These are phyloP conservation scores for Albizia julibrissin DNA, from an alignment of 306 rosid species.

Conservation along the genomic window DNA sequence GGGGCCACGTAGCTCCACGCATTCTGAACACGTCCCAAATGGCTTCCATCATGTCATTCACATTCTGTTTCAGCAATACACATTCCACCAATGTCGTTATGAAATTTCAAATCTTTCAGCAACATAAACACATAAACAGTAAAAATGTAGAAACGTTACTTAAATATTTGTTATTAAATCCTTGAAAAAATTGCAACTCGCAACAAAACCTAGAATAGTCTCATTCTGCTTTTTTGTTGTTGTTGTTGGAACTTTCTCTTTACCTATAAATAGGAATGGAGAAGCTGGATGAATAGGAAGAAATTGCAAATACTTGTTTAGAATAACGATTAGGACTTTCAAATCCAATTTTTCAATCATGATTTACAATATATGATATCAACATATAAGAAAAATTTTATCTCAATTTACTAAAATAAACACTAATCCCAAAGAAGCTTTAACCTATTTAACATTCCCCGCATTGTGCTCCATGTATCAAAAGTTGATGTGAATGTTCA, in stretches of 20 bases:
- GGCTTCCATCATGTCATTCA: too few species aligned
- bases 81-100: too few species aligned
- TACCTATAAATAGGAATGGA: neutral
- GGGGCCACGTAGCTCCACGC: neutral
- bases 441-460: slow-evolving; percentile 27
- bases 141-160: neutral
- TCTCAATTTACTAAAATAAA: too few species aligned
- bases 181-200: neutral
- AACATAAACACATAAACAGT: too few species aligned
- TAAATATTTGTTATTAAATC: neutral
- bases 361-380: too few species aligned
- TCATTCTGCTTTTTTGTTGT: neutral
- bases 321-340: too few species aligned
- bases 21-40: too few species aligned
- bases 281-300: slow-evolving; percentile 13
- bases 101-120: neutral
- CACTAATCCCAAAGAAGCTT: too few species aligned
- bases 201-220: neutral
- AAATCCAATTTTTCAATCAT: too few species aligned
- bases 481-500: slow-evolving; percentile 22
- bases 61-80: too few species aligned
- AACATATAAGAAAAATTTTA: too few species aligned
- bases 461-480: slow-evolving; percentile 31
- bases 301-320: too few species aligned
- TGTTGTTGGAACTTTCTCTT: neutral